phyloP scores from a whole-genome alignment of 2,329 filamentous ascomycete genomes.

The Pseudogymnoascus sp. region DNA sequence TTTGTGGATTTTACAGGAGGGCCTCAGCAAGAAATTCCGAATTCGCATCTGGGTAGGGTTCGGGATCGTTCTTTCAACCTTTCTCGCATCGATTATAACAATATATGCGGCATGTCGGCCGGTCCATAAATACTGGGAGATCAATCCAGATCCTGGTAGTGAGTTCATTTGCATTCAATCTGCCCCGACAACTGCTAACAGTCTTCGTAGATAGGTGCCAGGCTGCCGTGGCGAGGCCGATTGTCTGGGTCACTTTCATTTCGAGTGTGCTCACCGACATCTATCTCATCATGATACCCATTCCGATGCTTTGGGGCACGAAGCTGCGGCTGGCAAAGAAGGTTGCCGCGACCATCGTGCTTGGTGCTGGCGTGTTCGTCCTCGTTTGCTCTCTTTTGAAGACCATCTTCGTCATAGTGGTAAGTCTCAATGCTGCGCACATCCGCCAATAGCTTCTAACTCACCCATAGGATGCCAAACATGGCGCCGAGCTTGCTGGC shows the following conservation, averaged over 20 bases:
- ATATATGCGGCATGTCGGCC: slow-evolving; percentile 44
- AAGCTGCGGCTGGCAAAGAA: slow-evolving; percentile 42
- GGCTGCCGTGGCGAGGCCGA: slow-evolving; percentile 34
- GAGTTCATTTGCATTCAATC: slow-evolving; percentile 20
- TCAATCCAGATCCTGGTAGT: slow-evolving; percentile 49
- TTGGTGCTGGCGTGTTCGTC: slow-evolving; percentile 46
- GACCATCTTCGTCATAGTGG: slow-evolving; percentile 38
- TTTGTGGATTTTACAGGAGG: slow-evolving; percentile 18
- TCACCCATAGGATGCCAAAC: slow-evolving; percentile 31
- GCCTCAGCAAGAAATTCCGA: slow-evolving; percentile 34
- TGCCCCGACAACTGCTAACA: slow-evolving; percentile 17
- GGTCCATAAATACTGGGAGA: slow-evolving; percentile 48
- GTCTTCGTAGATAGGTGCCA: slow-evolving; percentile 40
- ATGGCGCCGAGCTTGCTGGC: slow-evolving; percentile 30
- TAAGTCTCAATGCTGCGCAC: slow-evolving; percentile 7
- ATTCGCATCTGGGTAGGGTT: slow-evolving; percentile 36
- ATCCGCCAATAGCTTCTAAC: slow-evolving; percentile 23
- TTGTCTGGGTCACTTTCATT: slow-evolving; percentile 42
- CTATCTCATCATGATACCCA: slow-evolving; percentile 40
- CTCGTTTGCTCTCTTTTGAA: slow-evolving; percentile 46
- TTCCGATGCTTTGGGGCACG: slow-evolving; percentile 43
- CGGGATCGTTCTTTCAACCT: slow-evolving; percentile 39
- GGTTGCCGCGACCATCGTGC: slow-evolving; percentile 42
- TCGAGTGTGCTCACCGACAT: slow-evolving; percentile 48
- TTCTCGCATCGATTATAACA: slow-evolving; percentile 39